Evolutionary conservation across 2,329 filamentous ascomycete species (phyloP), one percentile per base, ranked within the genome.

Genomic region (Neofusicoccum parvum): DNA sequence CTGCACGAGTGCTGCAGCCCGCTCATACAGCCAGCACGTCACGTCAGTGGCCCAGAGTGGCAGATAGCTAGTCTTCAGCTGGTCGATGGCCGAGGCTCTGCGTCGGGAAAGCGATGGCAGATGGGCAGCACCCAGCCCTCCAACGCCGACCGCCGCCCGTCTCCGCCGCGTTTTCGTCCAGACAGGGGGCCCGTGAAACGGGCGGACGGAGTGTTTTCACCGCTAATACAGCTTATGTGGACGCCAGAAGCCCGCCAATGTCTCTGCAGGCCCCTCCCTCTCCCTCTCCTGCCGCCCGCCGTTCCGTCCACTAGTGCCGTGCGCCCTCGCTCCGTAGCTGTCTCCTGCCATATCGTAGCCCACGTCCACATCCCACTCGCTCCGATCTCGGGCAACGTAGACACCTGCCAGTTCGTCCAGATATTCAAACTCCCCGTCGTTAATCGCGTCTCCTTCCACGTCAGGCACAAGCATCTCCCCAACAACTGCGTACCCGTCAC

Each of bases 191-290:
- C 14, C 43, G 32, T 15, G 41, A 27, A 60, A 46, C 56, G 56
- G 56, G 56, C 56, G 56, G 41, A 20, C 56, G 56, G 56, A 48
- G 27, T 43, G 20, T 59, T 58, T 65, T 49, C 43, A 48, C 20
- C 48, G 14, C 80, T 74, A 83, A 70, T 82, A 82, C 66, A 83
- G 66, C 64, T 69, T 79, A 68, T 82, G 75, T 12, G 80, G 80
- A 69, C 75, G 77, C 81, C 81, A 82, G 70, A 82, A 82, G 5
- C 76, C 72, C 11, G 70, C 70, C 56, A 76, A 70, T 2, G 70
- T 34, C 36, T 34, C 66, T 43, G 68, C 69, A 46, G 70, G 67
- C 17, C 39, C 49, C 11, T 53, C 37, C 62, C 49, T 37, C 34
- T 45, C 53, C 14, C 41, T 59, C 34, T 39, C 23, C 27, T 14